Conservation (phyloP, 2,329 filamentous ascomycete genomes). For the Alternaria arborescens region DNA sequence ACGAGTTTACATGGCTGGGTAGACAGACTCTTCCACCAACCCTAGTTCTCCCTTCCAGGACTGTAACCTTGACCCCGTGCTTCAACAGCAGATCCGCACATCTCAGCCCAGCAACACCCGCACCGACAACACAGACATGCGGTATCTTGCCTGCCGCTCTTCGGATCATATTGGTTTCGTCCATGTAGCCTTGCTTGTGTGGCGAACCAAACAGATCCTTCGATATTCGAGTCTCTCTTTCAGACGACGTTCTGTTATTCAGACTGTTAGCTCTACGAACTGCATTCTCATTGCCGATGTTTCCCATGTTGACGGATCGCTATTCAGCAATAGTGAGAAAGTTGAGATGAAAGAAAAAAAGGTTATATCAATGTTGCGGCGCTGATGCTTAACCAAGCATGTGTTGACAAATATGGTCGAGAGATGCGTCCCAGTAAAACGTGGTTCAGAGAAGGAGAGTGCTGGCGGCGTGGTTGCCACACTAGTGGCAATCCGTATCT, state of each 20-base stretch:
- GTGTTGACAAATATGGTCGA: background rate
- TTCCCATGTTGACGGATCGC: constrained; percentile 22
- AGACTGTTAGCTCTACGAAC: constrained; percentile 40
- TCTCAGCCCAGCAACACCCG: constrained; percentile 74
- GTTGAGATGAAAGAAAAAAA: background rate
- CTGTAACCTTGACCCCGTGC: constrained; percentile 71
- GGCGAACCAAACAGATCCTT: constrained; percentile 45
- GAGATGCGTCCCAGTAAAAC: background rate
- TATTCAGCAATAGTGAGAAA: background rate
- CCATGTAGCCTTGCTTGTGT: constrained; percentile 34
- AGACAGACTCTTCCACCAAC: constrained; percentile 69
- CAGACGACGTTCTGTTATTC: constrained; percentile 26
- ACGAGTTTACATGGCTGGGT: background rate
- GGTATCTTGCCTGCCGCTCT: constrained; percentile 52
- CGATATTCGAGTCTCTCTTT: constrained; percentile 41
- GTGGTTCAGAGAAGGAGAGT: background rate
- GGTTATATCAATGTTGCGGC: too few relatives aligned
- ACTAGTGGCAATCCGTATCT: background rate
- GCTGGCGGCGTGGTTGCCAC: background rate
- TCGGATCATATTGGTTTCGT: constrained; percentile 39
- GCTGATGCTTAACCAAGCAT: background rate
- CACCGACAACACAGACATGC: constrained; percentile 73
- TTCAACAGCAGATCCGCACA: constrained; percentile 73
- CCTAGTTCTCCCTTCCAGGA: constrained; percentile 73
- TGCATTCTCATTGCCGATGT: constrained; percentile 37